These are phyloP conservation scores for Dryas alaskensis DNA, from an alignment of 306 rosid species.

Conservation along the genomic window DNA sequence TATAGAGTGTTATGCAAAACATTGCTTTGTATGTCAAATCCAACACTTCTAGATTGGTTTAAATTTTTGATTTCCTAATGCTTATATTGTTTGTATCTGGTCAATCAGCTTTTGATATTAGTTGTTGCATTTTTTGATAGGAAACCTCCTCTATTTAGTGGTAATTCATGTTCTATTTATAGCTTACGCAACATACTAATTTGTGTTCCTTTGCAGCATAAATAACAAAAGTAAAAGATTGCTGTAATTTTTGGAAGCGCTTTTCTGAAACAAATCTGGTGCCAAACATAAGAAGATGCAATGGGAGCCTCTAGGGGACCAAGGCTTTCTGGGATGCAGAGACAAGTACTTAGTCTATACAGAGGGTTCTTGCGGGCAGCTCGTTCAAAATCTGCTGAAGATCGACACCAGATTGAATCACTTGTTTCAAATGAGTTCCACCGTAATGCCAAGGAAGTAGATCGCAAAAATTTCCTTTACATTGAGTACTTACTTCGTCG, in stretches of 20 bases:
- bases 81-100: not conserved
- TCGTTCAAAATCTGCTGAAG: slow-evolving; percentile 57
- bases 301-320: slow-evolving; percentile 49
- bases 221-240: not conserved
- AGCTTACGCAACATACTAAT: not conserved
- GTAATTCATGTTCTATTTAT: not conserved
- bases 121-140: not conserved
- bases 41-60: no score
- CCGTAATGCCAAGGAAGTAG: slow-evolving; percentile 55
- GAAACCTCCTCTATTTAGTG: not conserved
- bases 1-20: not conserved
- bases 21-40: not conserved
- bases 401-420: slow-evolving; percentile 56
- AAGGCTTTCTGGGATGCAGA: slow-evolving; percentile 87
- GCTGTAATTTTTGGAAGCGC: not conserved
- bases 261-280: not conserved
- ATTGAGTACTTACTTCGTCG: slow-evolving; percentile 81
- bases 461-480: slow-evolving; percentile 65
- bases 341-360: slow-evolving; percentile 73
- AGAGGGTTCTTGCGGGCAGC: slow-evolving; percentile 78
- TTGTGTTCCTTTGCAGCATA: not conserved
- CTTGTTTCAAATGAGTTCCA: slow-evolving; percentile 64
- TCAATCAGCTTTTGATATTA: no score
- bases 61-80: not conserved
- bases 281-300: slow-evolving; percentile 15